Evolutionary conservation across 139 green algal genomes (phyloP).

Genomic region (Mychonastes homosphaera): DNA sequence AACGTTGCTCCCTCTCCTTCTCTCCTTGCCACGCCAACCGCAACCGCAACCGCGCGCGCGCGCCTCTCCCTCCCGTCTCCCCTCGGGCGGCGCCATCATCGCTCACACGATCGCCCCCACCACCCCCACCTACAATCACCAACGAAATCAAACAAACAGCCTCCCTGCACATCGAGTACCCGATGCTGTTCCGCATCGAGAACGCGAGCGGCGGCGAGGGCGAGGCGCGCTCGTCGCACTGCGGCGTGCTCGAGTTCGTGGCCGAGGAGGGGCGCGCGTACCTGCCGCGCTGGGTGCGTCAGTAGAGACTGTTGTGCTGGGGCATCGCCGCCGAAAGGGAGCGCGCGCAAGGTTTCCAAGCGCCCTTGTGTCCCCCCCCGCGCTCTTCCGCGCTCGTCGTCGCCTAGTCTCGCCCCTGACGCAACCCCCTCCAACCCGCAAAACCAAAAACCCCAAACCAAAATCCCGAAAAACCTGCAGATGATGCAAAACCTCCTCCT

Average conservation of each 20-base stretch:
- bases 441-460: too few species aligned
- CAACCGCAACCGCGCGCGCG: too few species aligned
- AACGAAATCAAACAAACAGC: slow-evolving; percentile 42
- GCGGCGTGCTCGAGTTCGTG: slow-evolving; percentile 96
- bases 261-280: slow-evolving; percentile 94
- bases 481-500: slow-evolving; percentile 98
- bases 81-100: neutral
- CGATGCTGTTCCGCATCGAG: slow-evolving; percentile 94
- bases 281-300: slow-evolving; percentile 88
- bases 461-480: too few species aligned
- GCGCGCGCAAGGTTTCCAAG: neutral
- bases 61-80: too few species aligned
- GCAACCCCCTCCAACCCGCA: neutral
- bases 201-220: slow-evolving; percentile 48
- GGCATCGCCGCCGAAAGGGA: neutral
- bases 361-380: neutral
- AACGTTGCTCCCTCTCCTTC: neutral
- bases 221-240: slow-evolving; percentile 84
- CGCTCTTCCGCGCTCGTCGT: neutral
- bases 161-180: slow-evolving; percentile 92
- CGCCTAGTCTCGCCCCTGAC: neutral
- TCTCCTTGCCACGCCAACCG: too few species aligned
- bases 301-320: neutral
- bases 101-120: neutral
- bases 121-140: neutral